These are phyloP conservation scores for Cephalotrichum gorgonifer DNA, from an alignment of 2,329 filamentous ascomycete genomes.

Conservation along the genomic window DNA sequence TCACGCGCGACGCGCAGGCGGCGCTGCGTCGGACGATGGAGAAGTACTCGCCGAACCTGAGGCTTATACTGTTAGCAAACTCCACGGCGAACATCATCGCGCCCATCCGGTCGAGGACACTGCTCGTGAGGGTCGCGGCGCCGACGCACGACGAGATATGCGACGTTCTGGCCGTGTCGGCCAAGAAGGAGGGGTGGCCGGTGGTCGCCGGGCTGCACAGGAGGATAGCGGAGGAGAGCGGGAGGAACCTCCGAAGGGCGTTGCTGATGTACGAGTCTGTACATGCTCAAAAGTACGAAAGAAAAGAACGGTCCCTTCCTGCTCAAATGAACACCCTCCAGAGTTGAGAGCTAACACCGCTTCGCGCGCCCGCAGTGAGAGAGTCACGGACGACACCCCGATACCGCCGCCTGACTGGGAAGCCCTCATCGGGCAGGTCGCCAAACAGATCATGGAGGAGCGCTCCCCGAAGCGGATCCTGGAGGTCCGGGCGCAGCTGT, in stretches of 20 bases:
- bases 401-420: slow-evolving; percentile 98
- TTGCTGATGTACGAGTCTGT: slow-evolving; percentile 96
- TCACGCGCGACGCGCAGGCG: slow-evolving; percentile 89
- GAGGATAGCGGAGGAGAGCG: slow-evolving; percentile 82
- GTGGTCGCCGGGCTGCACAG: slow-evolving; percentile 64
- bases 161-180: slow-evolving; percentile 56
- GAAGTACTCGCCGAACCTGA: slow-evolving; percentile 93
- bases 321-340: background rate
- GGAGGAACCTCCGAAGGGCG: slow-evolving; percentile 79
- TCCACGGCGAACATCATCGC: slow-evolving; percentile 98
- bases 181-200: slow-evolving; percentile 78
- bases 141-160: slow-evolving; percentile 81
- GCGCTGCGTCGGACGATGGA: slow-evolving; percentile 95
- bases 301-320: no score
- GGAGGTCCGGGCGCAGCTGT: slow-evolving; percentile 84
- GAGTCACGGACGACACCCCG: slow-evolving; percentile 73
- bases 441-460: slow-evolving; percentile 88
- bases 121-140: slow-evolving; percentile 85
- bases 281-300: slow-evolving; percentile 86
- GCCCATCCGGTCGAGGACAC: slow-evolving; percentile 85
- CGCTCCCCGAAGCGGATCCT: slow-evolving; percentile 84
- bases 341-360: slow-evolving; percentile 16
- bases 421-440: slow-evolving; percentile 76
- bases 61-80: slow-evolving; percentile 86
- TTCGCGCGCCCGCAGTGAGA: slow-evolving; percentile 52